Evolutionary conservation across 2,329 filamentous ascomycete genomes (phyloP).

Genomic region (Trichothecium sympodiale): DNA sequence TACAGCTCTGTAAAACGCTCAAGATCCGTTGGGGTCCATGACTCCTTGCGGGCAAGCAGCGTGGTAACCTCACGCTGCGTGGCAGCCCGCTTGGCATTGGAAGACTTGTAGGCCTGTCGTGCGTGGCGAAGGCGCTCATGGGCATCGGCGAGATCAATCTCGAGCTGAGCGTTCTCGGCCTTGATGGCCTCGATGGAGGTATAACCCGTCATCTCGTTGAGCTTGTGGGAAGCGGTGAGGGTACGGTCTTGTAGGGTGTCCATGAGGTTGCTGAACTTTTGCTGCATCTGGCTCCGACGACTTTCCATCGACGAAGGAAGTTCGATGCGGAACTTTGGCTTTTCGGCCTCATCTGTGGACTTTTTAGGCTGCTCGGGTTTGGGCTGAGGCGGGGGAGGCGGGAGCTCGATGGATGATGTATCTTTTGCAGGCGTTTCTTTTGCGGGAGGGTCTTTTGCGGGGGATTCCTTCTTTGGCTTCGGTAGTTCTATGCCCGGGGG

Average conservation of each 20-base stretch:
- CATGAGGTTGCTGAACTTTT: slow-evolving; percentile 49
- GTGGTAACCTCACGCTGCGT: slow-evolving; percentile 95
- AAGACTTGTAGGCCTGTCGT: slow-evolving; percentile 69
- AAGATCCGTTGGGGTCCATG: slow-evolving; percentile 76
- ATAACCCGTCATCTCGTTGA: slow-evolving; percentile 94
- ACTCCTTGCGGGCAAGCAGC: slow-evolving; percentile 85
- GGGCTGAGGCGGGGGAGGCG: not conserved
- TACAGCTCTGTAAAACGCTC: slow-evolving; percentile 93
- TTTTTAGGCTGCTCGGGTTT: not conserved
- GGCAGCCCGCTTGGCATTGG: slow-evolving; percentile 69
- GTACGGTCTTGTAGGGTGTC: slow-evolving; percentile 80
- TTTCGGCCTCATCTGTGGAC: not conserved
- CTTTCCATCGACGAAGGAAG: slow-evolving; percentile 21
- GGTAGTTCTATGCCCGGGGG: not conserved
- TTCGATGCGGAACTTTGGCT: slow-evolving; percentile 7
- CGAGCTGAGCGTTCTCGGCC: slow-evolving; percentile 59
- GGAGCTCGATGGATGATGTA: not conserved
- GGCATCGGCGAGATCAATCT: slow-evolving; percentile 44
- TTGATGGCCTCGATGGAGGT: slow-evolving; percentile 82
- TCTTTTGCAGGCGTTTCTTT: no score
- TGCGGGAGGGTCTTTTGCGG: no score
- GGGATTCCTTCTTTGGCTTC: not conserved
- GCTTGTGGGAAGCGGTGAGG: slow-evolving; percentile 71
- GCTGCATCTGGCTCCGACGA: slow-evolving; percentile 20
- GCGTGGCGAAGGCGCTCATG: slow-evolving; percentile 58